Conservation (phyloP, 2,329 filamentous ascomycete species). For the Periconia sp. region DNA sequence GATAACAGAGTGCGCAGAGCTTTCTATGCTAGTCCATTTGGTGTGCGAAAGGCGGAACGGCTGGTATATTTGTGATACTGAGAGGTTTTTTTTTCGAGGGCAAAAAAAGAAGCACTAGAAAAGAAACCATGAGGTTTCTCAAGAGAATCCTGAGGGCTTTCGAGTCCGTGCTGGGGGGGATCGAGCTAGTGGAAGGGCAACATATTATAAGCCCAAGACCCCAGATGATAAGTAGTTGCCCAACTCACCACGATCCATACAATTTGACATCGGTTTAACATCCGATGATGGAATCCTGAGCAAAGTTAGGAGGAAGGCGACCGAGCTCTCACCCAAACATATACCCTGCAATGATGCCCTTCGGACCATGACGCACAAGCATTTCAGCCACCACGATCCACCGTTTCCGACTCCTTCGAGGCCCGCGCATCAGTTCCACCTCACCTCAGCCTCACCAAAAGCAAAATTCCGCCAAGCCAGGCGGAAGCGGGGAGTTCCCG, state of each 20-base stretch:
- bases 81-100: slow-evolving; percentile 10
- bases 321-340: slow-evolving; percentile 26
- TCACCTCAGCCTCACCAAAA: slow-evolving; percentile 43
- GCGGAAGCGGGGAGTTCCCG: slow-evolving; percentile 38
- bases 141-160: slow-evolving; percentile 23
- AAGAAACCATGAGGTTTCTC: slow-evolving; percentile 21
- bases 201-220: slow-evolving; percentile 28
- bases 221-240: slow-evolving; percentile 21
- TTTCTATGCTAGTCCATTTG: neutral
- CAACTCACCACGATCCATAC: slow-evolving; percentile 25
- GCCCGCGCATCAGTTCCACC: slow-evolving; percentile 39
- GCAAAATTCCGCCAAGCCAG: slow-evolving; percentile 41
- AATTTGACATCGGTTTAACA: slow-evolving; percentile 34
- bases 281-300: slow-evolving; percentile 28
- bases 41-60: slow-evolving; percentile 1
- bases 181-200: slow-evolving; percentile 32
- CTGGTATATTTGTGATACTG: slow-evolving; percentile 30
- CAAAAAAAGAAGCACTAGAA: slow-evolving; percentile 20
- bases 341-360: slow-evolving; percentile 31
- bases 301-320: slow-evolving; percentile 31
- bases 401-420: slow-evolving; percentile 39
- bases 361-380: slow-evolving; percentile 41
- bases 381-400: slow-evolving; percentile 36
- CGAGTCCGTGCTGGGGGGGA: slow-evolving; percentile 32
- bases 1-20: neutral